Conservation (phyloP, 208 protist genomes). For the Acanthamoeba polyphaga region DNA sequence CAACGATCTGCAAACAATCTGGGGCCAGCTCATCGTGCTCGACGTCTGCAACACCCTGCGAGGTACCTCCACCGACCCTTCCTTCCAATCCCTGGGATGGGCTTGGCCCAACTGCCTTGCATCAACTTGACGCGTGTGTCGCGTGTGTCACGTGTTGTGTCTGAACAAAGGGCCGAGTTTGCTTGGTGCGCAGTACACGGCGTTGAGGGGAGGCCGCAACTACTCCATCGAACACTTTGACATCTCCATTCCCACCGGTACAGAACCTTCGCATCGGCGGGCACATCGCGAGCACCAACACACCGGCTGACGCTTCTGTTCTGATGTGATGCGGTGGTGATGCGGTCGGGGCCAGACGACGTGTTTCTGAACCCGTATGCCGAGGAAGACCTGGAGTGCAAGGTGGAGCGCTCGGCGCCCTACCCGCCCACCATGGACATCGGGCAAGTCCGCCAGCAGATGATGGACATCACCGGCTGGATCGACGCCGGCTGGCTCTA, state of each 20-base stretch:
- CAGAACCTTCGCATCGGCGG: too few relatives aligned
- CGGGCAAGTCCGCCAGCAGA: not conserved
- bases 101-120: too few relatives aligned
- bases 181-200: not conserved
- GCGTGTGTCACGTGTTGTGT: not conserved
- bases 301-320: not conserved
- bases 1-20: constrained; percentile 28
- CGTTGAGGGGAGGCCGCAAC: not conserved
- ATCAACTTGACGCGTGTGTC: not conserved
- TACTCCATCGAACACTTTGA: not conserved
- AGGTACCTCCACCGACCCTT: not conserved
- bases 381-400: not conserved
- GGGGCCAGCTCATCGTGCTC: constrained; percentile 34
- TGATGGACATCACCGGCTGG: constrained; percentile 21
- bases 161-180: not conserved
- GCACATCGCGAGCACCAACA: not conserved
- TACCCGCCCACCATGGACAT: not conserved
- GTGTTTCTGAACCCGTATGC: not conserved
- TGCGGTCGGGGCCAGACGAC: not conserved
- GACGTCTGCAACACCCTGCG: constrained; percentile 18
- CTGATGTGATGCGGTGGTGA: not conserved
- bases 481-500: constrained; percentile 16
- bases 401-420: not conserved
- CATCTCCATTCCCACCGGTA: not conserved
- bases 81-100: not conserved